phyloP scores from a whole-genome alignment of 129 eudicot species.

The Saposhnikovia divaricata region DNA sequence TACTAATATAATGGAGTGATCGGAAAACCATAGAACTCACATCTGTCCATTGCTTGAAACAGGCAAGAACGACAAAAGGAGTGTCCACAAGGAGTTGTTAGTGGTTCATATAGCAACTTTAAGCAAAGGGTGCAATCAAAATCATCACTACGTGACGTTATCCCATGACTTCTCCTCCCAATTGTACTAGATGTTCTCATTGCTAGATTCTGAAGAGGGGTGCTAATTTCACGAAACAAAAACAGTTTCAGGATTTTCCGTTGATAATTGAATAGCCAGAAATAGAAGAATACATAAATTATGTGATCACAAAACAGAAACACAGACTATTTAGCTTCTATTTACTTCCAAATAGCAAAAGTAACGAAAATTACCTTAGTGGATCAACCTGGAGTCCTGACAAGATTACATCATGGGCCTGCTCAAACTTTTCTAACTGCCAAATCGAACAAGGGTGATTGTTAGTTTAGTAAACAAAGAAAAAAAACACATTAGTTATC shows the following conservation, averaged over 20 bases:
- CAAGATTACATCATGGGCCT: conserved; percentile 62
- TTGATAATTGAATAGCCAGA: neutral
- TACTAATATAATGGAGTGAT: conserved; percentile 1
- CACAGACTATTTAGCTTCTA: neutral
- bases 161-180: conserved; percentile 40
- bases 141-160: conserved; percentile 70
- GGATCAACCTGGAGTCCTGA: conserved; percentile 87
- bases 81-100: conserved; percentile 98
- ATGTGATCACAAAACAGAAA: neutral
- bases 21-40: conserved; percentile 30
- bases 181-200: conserved; percentile 23
- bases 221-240: conserved; percentile 37
- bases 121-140: conserved; percentile 95
- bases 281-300: neutral
- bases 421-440: conserved; percentile 91
- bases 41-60: conserved; percentile 92
- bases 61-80: conserved; percentile 96
- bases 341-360: neutral
- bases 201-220: conserved; percentile 51
- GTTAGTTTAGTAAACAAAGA: conserved; percentile 9
- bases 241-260: conserved; percentile 1
- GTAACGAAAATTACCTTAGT: conserved; percentile 40
- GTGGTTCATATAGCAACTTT: conserved; percentile 77
- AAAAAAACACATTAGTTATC: neutral
- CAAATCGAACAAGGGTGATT: conserved; percentile 21